Evolutionary conservation across 2,329 filamentous ascomycete genomes (phyloP), one percentile per base, ranked within the genome.

Genomic region (Cladosporium austrohemisphaericum): DNA sequence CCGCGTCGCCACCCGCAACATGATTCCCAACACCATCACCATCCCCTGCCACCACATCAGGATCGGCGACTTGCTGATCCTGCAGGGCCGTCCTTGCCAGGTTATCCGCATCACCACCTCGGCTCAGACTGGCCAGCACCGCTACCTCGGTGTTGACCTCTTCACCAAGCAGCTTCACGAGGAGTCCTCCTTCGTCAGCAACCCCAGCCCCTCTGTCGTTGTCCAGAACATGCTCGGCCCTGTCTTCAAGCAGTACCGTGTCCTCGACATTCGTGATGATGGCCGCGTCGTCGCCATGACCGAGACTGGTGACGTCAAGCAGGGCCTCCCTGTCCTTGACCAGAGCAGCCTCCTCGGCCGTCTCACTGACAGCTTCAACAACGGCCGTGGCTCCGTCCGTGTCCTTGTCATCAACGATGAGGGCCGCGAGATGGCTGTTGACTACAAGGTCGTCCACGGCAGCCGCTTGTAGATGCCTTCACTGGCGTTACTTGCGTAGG

Each of bases 201-300:
- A 95, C 86, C 93, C 93, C 59, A 88, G 87, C 60, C 92, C 92
- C 63, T 95, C 88, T 63, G 93, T 98, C 54, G 84, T 97, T 57
- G 92, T 98, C 66, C 93, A 98, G 86, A 97, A 92, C 78, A 97
- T 98, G 90, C 87, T 95, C 61, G 93, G 92, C 65, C 93, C 93
- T 57, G 84, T 97, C 78, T 96, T 97, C 89, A 97, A 97, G 89
- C 93, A 97, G 82, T 98, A 98, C 86, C 91, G 93, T 68, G 92
- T 98, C 70, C 86, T 98, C 56, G 93, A 98, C 79, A 86, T 98
- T 73, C 85, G 90, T 72, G 88, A 95, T 60, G 91, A 84, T 65
- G 78, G 80, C 66, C 74, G 76, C 62, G 72, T 98, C 67, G 89
- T 94, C 60, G 91, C 91, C 79, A 97, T 98, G 91, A 98, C 93